Evolutionary conservation across 2,329 filamentous ascomycete genomes (phyloP).

Genomic region (Daldinia sp.): DNA sequence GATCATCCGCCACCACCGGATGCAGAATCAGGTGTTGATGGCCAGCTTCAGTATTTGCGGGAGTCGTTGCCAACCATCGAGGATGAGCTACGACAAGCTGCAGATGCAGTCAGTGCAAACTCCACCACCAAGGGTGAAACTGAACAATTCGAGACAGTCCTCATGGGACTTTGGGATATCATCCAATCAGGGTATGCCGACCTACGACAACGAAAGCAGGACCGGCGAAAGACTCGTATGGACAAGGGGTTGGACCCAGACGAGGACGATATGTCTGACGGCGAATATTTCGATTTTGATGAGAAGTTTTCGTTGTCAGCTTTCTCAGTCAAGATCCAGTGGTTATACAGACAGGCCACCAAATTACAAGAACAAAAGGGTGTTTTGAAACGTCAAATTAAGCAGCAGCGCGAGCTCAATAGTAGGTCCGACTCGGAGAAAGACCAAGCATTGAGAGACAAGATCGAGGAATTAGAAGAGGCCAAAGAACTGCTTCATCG

Average conservation of each 20-base stretch:
- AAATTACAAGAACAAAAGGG: constrained; percentile 86
- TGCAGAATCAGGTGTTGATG: constrained; percentile 64
- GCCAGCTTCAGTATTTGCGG: constrained; percentile 74
- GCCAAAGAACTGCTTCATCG: constrained; percentile 41
- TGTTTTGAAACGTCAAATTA: constrained; percentile 89
- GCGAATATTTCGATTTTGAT: constrained; percentile 64
- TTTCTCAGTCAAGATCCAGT: constrained; percentile 81
- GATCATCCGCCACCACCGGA: constrained; percentile 66
- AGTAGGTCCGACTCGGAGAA: constrained; percentile 81
- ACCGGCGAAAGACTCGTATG: constrained; percentile 60
- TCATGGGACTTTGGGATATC: constrained; percentile 65
- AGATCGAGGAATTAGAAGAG: constrained; percentile 64
- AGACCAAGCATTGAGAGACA: constrained; percentile 68
- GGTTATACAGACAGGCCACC: constrained; percentile 78
- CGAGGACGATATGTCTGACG: constrained; percentile 68
- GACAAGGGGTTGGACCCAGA: constrained; percentile 67
- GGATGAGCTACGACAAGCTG: constrained; percentile 51
- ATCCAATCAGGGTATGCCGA: constrained; percentile 65
- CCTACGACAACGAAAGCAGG: constrained; percentile 61
- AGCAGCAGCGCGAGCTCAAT: constrained; percentile 93
- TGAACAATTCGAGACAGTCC: constrained; percentile 64
- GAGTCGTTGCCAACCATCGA: constrained; percentile 63
- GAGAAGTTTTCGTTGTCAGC: constrained; percentile 76
- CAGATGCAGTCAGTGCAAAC: constrained; percentile 29
- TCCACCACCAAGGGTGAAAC: constrained; percentile 51